These are phyloP conservation scores for Fomitiporia mediterranea DNA, from an alignment of 1,284 basidiomycete genomes.

Conservation along the genomic window DNA sequence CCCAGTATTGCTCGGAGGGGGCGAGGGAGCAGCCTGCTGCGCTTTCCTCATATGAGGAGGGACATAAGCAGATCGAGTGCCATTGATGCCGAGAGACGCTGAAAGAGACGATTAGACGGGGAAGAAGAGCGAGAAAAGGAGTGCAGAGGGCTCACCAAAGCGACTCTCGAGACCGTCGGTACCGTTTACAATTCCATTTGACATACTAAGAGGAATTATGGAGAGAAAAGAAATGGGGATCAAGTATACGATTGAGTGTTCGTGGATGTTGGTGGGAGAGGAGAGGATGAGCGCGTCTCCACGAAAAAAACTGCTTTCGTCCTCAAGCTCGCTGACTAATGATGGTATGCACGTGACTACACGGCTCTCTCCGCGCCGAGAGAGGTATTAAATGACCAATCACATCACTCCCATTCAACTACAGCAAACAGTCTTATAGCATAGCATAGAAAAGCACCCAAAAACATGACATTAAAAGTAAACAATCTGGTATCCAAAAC, in stretches of 20 bases:
- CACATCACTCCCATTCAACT: background rate
- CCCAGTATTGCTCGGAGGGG: conserved; percentile 46
- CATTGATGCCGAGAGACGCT: conserved; percentile 70
- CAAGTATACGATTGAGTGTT: conserved; percentile 17
- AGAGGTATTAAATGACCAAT: background rate
- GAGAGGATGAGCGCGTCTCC: conserved; percentile 7
- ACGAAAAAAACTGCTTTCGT: conserved; percentile 1
- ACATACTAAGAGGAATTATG: conserved; percentile 56
- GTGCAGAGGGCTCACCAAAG: conserved; percentile 56
- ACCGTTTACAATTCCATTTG: conserved; percentile 83
- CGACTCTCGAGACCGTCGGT: conserved; percentile 74
- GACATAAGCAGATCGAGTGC: conserved; percentile 80
- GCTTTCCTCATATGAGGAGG: conserved; percentile 84
- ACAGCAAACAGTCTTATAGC: background rate
- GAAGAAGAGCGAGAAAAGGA: conserved; percentile 24
- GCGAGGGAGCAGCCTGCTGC: conserved; percentile 69
- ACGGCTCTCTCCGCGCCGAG: background rate
- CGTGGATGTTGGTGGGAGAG: conserved; percentile 19
- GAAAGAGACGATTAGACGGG: conserved; percentile 15
- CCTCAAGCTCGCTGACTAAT: background rate
- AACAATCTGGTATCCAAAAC: conserved; percentile 4
- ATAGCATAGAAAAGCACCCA: background rate
- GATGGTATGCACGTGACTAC: background rate
- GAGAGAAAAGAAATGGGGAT: conserved; percentile 18
- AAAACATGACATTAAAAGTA: background rate